Evolutionary conservation across 2,329 filamentous ascomycete species (phyloP), one percentile per base, ranked within the genome.

Genomic region (Hymenoscyphus albidus): DNA sequence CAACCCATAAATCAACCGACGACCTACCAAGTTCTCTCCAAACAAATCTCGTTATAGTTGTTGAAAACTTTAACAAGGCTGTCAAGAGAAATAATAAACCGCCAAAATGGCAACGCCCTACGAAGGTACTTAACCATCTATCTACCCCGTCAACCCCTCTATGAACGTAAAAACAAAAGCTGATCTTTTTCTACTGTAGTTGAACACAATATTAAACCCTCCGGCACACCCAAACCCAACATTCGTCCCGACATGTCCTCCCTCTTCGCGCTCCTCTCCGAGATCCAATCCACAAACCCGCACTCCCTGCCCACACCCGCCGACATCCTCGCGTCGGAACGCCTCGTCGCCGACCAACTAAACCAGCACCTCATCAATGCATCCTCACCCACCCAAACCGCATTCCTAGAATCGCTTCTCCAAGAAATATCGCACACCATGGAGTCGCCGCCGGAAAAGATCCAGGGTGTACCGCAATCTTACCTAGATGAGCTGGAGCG

Each of bases 171-270:
- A 54, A 54, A 22, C n/a, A 51, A 55, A 44, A 48, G 55, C 59
- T 67, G 69, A 68, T 64, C 63, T 27, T 35, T 35, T 10, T 35
- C 38, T 63, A 42, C 62, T 55, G 3, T 27, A 89, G 86, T 89
- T 74, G 86, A 89, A 75, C 86, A 89, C 78, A 85, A 84, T 74
- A 85, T 88, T 64, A 62, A 63, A 4, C 68, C 80, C 58, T 74
- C 76, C 31, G 74, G 77, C 59, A 38, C n/a, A 40, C 51, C 22
- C 13, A 65, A 63, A 38, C 76, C 78, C 64, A 77, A 78, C 59
- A 79, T 80, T 10, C 85, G 86, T 51, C 77, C 85, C 67, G 85
- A 88, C 78, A 89, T 89, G 86, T 82, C 85, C 61, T 83, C 82
- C 67, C 88, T 88, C 73, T 82, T 87, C 66, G 77, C 82, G 74